Evolutionary conservation across 257 asterid genomes (phyloP).

Genomic region (Jasminum sambac): DNA sequence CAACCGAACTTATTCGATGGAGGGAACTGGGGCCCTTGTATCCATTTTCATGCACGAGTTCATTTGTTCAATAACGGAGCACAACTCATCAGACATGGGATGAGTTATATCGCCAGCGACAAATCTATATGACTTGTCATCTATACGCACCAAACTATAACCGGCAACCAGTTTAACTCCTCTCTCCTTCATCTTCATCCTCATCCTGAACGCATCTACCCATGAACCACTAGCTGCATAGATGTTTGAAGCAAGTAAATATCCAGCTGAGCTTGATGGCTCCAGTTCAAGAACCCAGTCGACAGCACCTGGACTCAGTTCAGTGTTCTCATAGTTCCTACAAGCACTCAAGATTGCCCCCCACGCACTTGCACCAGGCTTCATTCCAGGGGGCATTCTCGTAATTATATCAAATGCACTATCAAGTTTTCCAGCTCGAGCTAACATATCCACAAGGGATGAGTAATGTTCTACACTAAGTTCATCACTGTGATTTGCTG

Average conservation of each 20-base stretch:
- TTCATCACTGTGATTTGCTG: constrained; percentile 40
- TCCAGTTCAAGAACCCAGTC: constrained; percentile 67
- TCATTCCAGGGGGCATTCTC: constrained; percentile 38
- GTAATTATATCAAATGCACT: constrained; percentile 59
- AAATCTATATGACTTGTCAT: constrained; percentile 44
- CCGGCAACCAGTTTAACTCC: constrained; percentile 57
- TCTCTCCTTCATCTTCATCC: constrained; percentile 61
- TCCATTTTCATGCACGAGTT: constrained; percentile 57
- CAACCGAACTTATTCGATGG: neutral
- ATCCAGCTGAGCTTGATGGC: constrained; percentile 73
- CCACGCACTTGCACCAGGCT: constrained; percentile 77
- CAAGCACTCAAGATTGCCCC: constrained; percentile 83
- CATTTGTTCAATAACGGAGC: constrained; percentile 46
- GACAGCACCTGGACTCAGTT: constrained; percentile 41
- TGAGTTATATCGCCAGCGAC: constrained; percentile 53
- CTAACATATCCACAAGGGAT: constrained; percentile 85
- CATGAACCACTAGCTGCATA: constrained; percentile 69
- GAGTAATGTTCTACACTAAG: constrained; percentile 67
- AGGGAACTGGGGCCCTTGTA: constrained; percentile 23
- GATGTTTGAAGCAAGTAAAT: constrained; percentile 70
- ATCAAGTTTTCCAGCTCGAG: constrained; percentile 79
- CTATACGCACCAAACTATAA: constrained; percentile 64
- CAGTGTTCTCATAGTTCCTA: constrained; percentile 48
- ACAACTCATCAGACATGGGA: constrained; percentile 31
- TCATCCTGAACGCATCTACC: constrained; percentile 58